These are phyloP conservation scores for Amanita pallidorosea DNA, from an alignment of 768 basidiomycete species.

Conservation along the genomic window DNA sequence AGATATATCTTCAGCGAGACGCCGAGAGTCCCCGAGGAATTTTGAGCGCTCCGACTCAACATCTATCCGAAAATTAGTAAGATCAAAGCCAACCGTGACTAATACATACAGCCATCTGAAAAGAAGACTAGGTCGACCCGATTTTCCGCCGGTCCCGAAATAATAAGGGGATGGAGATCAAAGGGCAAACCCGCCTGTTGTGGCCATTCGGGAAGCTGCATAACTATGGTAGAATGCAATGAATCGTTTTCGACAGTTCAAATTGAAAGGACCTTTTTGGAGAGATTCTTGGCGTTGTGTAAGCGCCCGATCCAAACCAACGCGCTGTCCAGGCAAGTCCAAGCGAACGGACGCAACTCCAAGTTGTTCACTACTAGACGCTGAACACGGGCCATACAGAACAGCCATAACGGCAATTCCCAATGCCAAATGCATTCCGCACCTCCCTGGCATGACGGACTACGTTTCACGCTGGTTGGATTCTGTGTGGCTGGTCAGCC, in stretches of 20 bases:
- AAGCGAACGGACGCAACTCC: background rate
- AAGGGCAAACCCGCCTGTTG: conserved; percentile 14
- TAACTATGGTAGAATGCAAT: background rate
- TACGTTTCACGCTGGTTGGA: background rate
- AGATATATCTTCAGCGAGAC: conserved; percentile 61
- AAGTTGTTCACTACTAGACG: background rate
- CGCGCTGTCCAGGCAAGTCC: background rate
- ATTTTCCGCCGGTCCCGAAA: conserved; percentile 53
- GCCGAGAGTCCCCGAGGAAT: conserved; percentile 54
- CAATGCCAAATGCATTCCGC: background rate
- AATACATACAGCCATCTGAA: conserved; percentile 59
- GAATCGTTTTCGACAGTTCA: background rate
- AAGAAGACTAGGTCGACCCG: conserved; percentile 72
- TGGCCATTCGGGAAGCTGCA: background rate
- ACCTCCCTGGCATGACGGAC: background rate
- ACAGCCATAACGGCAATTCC: background rate
- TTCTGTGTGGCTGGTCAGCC: no score
- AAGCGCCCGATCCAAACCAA: background rate
- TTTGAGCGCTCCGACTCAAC: conserved; percentile 42
- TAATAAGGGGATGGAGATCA: conserved; percentile 43
- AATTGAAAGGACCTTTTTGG: background rate
- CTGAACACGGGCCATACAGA: background rate
- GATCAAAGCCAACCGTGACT: background rate
- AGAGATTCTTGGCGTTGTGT: background rate
- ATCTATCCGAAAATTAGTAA: conserved; percentile 27